These are phyloP conservation scores for Ceratocystis ficicola DNA, from an alignment of 2,329 filamentous ascomycete species.

Conservation along the genomic window DNA sequence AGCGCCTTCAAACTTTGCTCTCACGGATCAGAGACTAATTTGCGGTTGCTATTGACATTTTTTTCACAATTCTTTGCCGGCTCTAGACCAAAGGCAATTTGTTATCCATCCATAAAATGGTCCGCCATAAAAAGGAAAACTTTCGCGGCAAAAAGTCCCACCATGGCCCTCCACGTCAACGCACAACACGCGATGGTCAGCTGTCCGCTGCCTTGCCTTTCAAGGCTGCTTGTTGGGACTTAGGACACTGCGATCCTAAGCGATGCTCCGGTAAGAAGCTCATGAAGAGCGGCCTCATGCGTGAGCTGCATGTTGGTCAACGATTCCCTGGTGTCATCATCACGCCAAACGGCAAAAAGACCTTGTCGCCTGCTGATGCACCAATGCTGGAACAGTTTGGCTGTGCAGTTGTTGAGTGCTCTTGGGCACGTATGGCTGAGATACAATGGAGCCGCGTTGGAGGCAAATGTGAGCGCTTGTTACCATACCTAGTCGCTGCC, in stretches of 20 bases:
- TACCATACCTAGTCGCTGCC: constrained; percentile 91
- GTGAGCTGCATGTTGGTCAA: constrained; percentile 81
- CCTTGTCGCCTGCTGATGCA: constrained; percentile 71
- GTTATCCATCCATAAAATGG: constrained; percentile 43
- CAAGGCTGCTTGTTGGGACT: constrained; percentile 95
- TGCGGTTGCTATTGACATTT: background rate
- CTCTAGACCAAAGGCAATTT: background rate
- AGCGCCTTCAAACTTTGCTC: background rate
- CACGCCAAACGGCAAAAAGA: constrained; percentile 81
- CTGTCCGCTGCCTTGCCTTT: constrained; percentile 42
- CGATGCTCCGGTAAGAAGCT: constrained; percentile 90
- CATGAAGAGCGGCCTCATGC: constrained; percentile 86
- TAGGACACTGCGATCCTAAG: constrained; percentile 95
- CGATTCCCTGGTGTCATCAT: constrained; percentile 87
- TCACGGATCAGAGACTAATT: background rate
- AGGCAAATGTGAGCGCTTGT: constrained; percentile 77
- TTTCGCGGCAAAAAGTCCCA: constrained; percentile 62
- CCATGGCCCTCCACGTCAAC: constrained; percentile 44
- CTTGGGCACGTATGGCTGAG: constrained; percentile 85
- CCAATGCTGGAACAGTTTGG: constrained; percentile 76
- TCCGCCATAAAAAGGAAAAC: constrained; percentile 90
- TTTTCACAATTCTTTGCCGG: background rate
- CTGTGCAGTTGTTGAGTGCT: constrained; percentile 92
- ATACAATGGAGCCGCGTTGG: constrained; percentile 86
- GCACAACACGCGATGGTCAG: constrained; percentile 37